These are phyloP conservation scores for Phoma sp. DNA, from an alignment of 2,329 filamentous ascomycete genomes.

Conservation along the genomic window DNA sequence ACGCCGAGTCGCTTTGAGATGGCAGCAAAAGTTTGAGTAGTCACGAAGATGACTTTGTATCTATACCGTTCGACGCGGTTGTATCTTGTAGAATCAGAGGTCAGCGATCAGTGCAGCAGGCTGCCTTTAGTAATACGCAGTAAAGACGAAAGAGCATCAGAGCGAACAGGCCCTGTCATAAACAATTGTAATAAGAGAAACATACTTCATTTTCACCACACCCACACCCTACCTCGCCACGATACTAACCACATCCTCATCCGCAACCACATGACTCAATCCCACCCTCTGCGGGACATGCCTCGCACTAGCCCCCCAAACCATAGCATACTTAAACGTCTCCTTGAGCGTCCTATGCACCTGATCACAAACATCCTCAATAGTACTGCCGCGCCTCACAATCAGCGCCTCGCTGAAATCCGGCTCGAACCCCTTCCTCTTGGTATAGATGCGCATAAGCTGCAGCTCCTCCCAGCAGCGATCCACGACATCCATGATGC, in stretches of 20 bases:
- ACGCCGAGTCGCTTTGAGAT: background rate
- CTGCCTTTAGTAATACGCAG: background rate
- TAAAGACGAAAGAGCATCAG: background rate
- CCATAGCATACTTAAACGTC: slow-evolving; percentile 97
- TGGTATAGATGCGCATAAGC: slow-evolving; percentile 83
- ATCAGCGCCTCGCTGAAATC: slow-evolving; percentile 92
- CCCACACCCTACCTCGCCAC: slow-evolving; percentile 49
- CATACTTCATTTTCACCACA: too few species aligned
- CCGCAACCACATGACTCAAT: slow-evolving; percentile 75
- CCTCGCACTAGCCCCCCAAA: slow-evolving; percentile 95
- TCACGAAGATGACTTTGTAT: background rate
- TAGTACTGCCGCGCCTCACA: slow-evolving; percentile 82
- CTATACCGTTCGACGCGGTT: background rate
- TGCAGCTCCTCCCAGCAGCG: slow-evolving; percentile 92
- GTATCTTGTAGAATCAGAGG: background rate
- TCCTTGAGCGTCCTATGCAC: slow-evolving; percentile 95
- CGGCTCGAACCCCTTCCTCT: slow-evolving; percentile 89
- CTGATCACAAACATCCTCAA: slow-evolving; percentile 96
- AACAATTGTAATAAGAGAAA: too few species aligned
- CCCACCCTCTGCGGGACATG: slow-evolving; percentile 95
- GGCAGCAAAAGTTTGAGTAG: background rate
- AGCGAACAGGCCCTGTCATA: too few species aligned
- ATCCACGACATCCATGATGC: slow-evolving; percentile 91
- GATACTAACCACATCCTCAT: slow-evolving; percentile 73
- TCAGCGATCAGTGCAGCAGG: background rate